A percentile compares a stretch with the other conserved stretches of the same genome.
Conservation (phyloP, 2,329 filamentous ascomycete genomes). For the Ophidiomyces ophidiicola region DNA sequence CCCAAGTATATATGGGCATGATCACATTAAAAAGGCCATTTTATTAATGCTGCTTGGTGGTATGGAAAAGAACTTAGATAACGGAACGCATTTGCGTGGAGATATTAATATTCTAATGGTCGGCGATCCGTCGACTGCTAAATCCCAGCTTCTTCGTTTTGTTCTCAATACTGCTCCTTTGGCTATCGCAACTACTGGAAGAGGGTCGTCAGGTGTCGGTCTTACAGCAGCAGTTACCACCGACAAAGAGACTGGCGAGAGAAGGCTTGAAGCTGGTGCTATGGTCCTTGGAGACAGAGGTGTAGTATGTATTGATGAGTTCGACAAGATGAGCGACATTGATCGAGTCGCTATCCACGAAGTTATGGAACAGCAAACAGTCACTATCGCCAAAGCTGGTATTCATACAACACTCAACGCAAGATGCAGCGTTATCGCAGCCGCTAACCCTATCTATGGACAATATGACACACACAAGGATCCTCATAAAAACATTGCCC, state of each 20-base stretch:
- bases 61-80: conserved; percentile 97
- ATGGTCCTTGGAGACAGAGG: conserved; percentile 97
- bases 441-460: conserved; percentile 93
- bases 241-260: conserved; percentile 94
- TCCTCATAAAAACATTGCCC: conserved; percentile 93
- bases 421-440: conserved; percentile 88
- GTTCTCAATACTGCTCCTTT: conserved; percentile 93
- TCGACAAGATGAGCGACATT: conserved; percentile 99
- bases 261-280: conserved; percentile 86
- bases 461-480: conserved; percentile 99
- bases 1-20: conserved; percentile 92
- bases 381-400: conserved; percentile 95
- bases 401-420: conserved; percentile 97
- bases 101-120: conserved; percentile 99
- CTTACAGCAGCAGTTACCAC: conserved; percentile 90
- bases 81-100: conserved; percentile 92
- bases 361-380: conserved; percentile 99
- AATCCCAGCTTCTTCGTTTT: conserved; percentile 94
- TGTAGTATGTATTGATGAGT: conserved; percentile 97
- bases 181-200: conserved; percentile 91
- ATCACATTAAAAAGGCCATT: conserved; percentile 96
- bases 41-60: conserved; percentile 88
- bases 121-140: conserved; percentile 93
- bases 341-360: conserved; percentile 98
- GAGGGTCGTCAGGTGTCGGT: conserved; percentile 94